These are phyloP conservation scores for Termitomyces sp. DNA, from an alignment of 768 basidiomycete genomes.

Conservation along the genomic window DNA sequence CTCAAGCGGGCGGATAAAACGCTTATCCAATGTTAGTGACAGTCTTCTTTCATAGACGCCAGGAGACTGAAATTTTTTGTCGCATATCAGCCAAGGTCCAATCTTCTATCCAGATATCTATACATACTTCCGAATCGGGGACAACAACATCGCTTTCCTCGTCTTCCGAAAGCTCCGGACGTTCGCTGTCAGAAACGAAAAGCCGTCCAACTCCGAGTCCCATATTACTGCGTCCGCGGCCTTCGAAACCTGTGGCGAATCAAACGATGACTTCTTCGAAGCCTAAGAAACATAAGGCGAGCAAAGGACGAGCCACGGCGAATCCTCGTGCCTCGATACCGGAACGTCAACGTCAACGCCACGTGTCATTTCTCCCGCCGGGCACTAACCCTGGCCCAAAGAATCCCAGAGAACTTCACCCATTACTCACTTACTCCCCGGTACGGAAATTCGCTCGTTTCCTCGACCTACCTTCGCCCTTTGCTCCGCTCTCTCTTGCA, in stretches of 20 bases:
- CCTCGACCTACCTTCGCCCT: not conserved
- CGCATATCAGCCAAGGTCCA: constrained; percentile 1
- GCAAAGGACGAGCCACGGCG: constrained; percentile 3
- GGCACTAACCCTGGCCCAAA: constrained; percentile 7
- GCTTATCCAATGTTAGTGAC: constrained; percentile 1
- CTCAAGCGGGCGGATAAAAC: constrained; percentile 1
- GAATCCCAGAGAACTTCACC: constrained; percentile 3
- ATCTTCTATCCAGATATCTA: constrained; percentile 6
- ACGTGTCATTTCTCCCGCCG: constrained; percentile 8
- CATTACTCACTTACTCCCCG: constrained; percentile 2
- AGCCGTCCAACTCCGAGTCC: not conserved
- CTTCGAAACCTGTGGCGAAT: constrained; percentile 1
- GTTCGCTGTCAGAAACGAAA: not conserved
- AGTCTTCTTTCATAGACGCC: not conserved
- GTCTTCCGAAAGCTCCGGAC: constrained; percentile 7
- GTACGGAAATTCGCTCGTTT: constrained; percentile 4
- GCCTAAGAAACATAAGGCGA: constrained; percentile 3
- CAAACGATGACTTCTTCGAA: constrained; percentile 5
- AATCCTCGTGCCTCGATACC: constrained; percentile 3
- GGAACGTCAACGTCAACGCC: constrained; percentile 4
- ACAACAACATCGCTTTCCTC: constrained; percentile 6
- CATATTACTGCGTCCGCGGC: constrained; percentile 3
- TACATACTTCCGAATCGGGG: constrained; percentile 3
- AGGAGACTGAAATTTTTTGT: not conserved
- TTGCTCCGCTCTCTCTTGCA: not conserved